phyloP scores from a whole-genome alignment of 2,329 filamentous ascomycete species.

The Cryphonectria naterciae region DNA sequence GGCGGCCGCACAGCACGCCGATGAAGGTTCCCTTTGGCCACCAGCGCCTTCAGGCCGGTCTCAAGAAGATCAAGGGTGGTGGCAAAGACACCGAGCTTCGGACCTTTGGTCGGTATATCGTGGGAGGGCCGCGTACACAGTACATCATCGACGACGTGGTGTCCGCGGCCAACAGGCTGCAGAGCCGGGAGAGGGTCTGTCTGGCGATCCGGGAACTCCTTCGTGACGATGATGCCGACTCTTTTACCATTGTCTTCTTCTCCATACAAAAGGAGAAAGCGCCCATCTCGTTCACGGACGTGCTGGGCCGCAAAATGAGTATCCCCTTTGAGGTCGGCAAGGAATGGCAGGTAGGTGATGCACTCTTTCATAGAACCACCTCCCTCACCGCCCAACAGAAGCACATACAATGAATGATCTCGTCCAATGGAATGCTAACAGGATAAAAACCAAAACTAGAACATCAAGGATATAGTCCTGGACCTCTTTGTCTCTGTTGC shows the following conservation, averaged over 20 bases:
- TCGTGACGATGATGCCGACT: not conserved
- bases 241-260: slow-evolving; percentile 20
- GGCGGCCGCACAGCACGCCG: not conserved
- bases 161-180: slow-evolving; percentile 16
- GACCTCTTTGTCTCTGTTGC: slow-evolving; percentile 4
- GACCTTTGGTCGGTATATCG: slow-evolving; percentile 16
- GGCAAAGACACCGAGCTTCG: not conserved
- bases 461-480: not conserved
- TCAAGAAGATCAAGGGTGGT: slow-evolving; percentile 5
- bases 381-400: too few relatives aligned
- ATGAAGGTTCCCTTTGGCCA: slow-evolving; percentile 23
- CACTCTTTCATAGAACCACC: too few relatives aligned
- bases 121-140: not conserved
- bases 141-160: slow-evolving; percentile 5
- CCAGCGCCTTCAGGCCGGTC: slow-evolving; percentile 20
- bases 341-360: slow-evolving; percentile 15
- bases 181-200: slow-evolving; percentile 19
- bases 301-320: slow-evolving; percentile 11
- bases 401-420: not conserved
- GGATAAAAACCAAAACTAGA: not conserved
- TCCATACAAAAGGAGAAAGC: slow-evolving; percentile 19
- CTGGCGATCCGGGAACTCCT: slow-evolving; percentile 15
- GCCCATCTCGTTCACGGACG: slow-evolving; percentile 19
- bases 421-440: not conserved
- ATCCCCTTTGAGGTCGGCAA: slow-evolving; percentile 18